Percentiles rank a stretch among this genome's conserved stretches.
These are phyloP conservation scores for Mucor racemosus DNA, from an alignment of 371 early-diverging fungal species.

Conservation along the genomic window DNA sequence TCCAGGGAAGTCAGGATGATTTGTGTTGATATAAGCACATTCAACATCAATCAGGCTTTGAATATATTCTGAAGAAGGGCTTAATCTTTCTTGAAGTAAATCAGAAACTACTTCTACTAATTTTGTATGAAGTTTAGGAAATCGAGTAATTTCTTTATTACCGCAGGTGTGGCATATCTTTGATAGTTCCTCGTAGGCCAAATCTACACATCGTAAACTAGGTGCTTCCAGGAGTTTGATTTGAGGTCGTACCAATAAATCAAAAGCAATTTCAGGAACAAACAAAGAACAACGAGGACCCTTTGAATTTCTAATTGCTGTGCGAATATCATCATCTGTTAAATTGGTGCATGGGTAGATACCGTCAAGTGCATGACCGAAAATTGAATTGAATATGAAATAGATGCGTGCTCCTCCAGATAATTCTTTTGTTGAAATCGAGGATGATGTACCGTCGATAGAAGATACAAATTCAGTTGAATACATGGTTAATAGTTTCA, in stretches of 20 bases:
- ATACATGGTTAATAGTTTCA: slow-evolving; percentile 83
- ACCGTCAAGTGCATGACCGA: slow-evolving; percentile 77
- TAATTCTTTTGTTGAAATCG: slow-evolving; percentile 91
- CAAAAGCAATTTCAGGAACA: slow-evolving; percentile 92
- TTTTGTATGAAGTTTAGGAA: slow-evolving; percentile 79
- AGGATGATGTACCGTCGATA: slow-evolving; percentile 82
- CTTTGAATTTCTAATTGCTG: slow-evolving; percentile 89
- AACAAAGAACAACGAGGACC: slow-evolving; percentile 88
- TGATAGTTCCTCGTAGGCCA: slow-evolving; percentile 89
- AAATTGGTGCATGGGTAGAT: slow-evolving; percentile 81
- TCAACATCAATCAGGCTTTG: slow-evolving; percentile 85
- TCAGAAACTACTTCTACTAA: slow-evolving; percentile 80
- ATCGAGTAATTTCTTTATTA: slow-evolving; percentile 70
- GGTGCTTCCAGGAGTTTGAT: slow-evolving; percentile 83
- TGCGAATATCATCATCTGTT: slow-evolving; percentile 83
- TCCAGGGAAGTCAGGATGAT: slow-evolving; percentile 91
- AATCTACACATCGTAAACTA: slow-evolving; percentile 81
- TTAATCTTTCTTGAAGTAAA: slow-evolving; percentile 77
- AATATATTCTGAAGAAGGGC: slow-evolving; percentile 75
- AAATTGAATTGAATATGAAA: slow-evolving; percentile 88
- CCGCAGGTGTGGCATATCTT: slow-evolving; percentile 88
- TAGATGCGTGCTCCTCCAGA: slow-evolving; percentile 91
- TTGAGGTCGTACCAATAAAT: slow-evolving; percentile 84
- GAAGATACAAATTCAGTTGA: slow-evolving; percentile 80
- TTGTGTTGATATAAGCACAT: slow-evolving; percentile 91